Base-by-base conservation (phyloP, 2,329 filamentous ascomycete genomes). In the Cordyceps cicadae region DNA sequence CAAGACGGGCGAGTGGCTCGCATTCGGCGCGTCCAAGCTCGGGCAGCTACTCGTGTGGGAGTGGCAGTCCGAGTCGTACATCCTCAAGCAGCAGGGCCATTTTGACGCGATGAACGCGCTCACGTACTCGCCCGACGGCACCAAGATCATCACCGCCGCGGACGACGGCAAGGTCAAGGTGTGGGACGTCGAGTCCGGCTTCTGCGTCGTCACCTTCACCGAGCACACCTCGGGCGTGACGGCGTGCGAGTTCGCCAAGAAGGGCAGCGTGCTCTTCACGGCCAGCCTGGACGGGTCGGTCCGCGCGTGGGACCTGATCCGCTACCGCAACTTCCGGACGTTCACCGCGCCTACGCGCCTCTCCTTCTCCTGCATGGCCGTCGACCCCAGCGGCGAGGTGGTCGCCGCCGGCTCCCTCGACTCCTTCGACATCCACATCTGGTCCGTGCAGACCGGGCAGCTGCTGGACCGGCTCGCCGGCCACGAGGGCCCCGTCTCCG, bases 151-250 rank as follows among this genome's bases (percentile, higher is more conserved):
- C 62, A 99, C 94, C 0, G 89, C 91, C 2, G 90, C 94, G 2
- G 95, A 99, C 68, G 95, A 99, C 72, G 94, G 94, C 57, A 97
- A 97, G 75, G 89, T 99, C 73, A 99, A 99, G 73, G 90, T 99
- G 39, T 99, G 94, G 94, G 94, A 99, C 72, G 87, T 93, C 34
- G 89, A 90, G 62, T 97, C 94, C 0, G 94, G 95, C 0, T 99
- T 99, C 77, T 99, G 94, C 69, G 90, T 97, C 41, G 93, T 97
- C 34, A 99, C 94, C 0, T 99, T 99, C 68, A 97, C 93, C 0
- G 95, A 99, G 73, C 94, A 99, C 72, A 92, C 90, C 1, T 93
- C 91, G 66, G 92, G 91, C 59, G 92, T 99, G 2, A 97, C 93
- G 12, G 89, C 91, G 1, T 97, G 92, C 73, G 88, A 97, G 67